These are phyloP conservation scores for Candida labiduridarum DNA, from an alignment of 1,139 yeast species.

Conservation along the genomic window DNA sequence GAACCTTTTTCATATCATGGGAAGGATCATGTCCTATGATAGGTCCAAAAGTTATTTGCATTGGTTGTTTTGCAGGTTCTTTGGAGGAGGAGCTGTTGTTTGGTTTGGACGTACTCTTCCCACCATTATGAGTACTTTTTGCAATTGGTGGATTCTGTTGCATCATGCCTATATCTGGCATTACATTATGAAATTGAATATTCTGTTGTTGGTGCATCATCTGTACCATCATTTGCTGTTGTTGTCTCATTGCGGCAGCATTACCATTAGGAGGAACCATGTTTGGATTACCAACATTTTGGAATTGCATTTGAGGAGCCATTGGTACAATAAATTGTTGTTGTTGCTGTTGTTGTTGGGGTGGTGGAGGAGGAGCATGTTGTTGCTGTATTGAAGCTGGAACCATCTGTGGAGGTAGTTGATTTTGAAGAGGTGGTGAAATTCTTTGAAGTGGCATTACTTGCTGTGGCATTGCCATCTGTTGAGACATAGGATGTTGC, in stretches of 20 bases:
- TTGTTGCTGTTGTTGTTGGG: slow-evolving; percentile 8
- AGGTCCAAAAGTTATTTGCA: slow-evolving; percentile 43
- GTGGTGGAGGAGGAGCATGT: slow-evolving; percentile 3
- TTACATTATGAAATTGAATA: background rate
- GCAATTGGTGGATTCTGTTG: background rate
- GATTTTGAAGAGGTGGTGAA: slow-evolving; percentile 6
- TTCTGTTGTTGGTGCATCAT: slow-evolving; percentile 1
- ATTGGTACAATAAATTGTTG: background rate
- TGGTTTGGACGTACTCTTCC: background rate
- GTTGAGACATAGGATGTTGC: slow-evolving; percentile 3
- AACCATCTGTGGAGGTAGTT: slow-evolving; percentile 9
- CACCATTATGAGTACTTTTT: background rate
- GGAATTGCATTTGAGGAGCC: slow-evolving; percentile 2
- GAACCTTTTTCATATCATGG: slow-evolving; percentile 27
- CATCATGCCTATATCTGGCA: background rate
- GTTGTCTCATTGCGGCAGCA: background rate
- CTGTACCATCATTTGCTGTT: slow-evolving; percentile 7
- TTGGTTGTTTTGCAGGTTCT: slow-evolving; percentile 21
- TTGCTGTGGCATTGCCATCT: slow-evolving; percentile 7
- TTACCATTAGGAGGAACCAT: background rate
- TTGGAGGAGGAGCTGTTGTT: slow-evolving; percentile 19
- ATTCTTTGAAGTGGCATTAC: slow-evolving; percentile 5
- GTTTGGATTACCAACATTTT: slow-evolving; percentile 1
- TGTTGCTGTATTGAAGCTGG: slow-evolving; percentile 10
- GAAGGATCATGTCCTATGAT: slow-evolving; percentile 47